Base-by-base conservation (phyloP, 495 filamentous ascomycete genomes). In the Paragyromitra xinjiangensis region DNA sequence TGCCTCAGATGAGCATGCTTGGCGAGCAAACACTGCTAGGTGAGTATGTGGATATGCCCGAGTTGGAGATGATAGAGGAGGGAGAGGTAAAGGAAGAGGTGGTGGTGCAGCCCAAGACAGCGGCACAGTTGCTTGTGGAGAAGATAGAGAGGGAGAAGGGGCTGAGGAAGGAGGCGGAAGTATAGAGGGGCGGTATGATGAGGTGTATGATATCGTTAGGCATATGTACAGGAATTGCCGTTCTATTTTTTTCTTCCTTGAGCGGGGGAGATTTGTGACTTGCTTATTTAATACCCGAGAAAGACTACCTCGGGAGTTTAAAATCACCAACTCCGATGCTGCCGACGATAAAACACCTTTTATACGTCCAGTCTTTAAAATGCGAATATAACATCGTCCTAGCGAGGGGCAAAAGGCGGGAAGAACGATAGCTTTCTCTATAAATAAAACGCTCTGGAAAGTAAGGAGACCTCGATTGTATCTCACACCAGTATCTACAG, bases 81-180 rank as follows among this genome's bases (percentile, higher is more conserved):
- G n/a, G 0, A 50, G 40, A n/a, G 22, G 42, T 16, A 5, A 8
- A 62, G 66, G 34, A 29, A 22, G 56, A 29, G 29, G 12, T 14
- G 42, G 48, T 55, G 9, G 24, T 8, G 12, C 39, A 24, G 70
- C 44, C 34, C n/a, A 77, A 77, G 39, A 73, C 74, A 8, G 51
- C 61, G 1, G 74, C 40, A 0, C 74, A 77, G 69, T 4, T 77
- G 24, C 53, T 77, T 40, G 63, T 77, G 11, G 74, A 77, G 50
- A 73, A 14, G 6, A 73, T 77, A 24, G 69, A 77, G 69, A 66
- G 12, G 40, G 29, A 50, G 42, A 73, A 65, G 39, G 74, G 69
- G 16, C 29, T 77, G 19, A 77, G 26, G 69, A 59, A 77, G 68
- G 42, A 59, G 39, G 22, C 3, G 3, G n/a, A 12, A 37, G 61